These are phyloP conservation scores for Apiotrichum porosum DNA, from an alignment of 1,284 basidiomycete species.

Conservation along the genomic window DNA sequence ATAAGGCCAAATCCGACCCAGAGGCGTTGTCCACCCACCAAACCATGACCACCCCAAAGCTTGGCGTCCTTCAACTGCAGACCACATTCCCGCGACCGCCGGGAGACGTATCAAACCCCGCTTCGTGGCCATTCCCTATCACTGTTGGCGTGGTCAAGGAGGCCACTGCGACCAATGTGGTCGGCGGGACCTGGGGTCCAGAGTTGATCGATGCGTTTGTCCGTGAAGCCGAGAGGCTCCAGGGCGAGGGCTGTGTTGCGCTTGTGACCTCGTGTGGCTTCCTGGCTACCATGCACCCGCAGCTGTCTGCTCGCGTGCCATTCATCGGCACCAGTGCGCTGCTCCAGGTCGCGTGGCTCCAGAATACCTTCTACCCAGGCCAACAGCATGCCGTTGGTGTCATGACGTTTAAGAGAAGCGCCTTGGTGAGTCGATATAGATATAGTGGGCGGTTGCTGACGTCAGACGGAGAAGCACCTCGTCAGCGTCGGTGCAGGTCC, in stretches of 20 bases:
- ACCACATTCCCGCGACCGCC: conserved; percentile 26
- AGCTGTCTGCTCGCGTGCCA: conserved; percentile 18
- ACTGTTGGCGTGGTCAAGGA: conserved; percentile 26
- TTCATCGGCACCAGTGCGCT: conserved; percentile 26
- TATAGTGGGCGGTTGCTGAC: too few species aligned
- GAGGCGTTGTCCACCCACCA: too few species aligned
- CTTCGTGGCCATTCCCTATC: conserved; percentile 20
- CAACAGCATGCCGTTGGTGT: conserved; percentile 23
- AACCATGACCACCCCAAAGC: conserved; percentile 13
- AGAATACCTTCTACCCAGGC: conserved; percentile 21
- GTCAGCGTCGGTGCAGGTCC: conserved; percentile 16
- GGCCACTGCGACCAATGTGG: conserved; percentile 12
- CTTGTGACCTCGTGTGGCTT: conserved; percentile 28
- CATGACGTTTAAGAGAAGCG: conserved; percentile 22
- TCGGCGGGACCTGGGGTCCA: conserved; percentile 18
- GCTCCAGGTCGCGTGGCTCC: conserved; percentile 26
- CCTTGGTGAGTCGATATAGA: conserved; percentile 20
- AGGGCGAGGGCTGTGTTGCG: conserved; percentile 24
- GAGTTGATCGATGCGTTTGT: conserved; percentile 27
- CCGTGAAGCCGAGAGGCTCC: conserved; percentile 19
- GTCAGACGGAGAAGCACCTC: conserved; percentile 16
- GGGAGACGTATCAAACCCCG: conserved; percentile 22
- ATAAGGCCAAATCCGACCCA: too few species aligned
- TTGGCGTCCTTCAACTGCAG: conserved; percentile 27
- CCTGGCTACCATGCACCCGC: conserved; percentile 33